These are phyloP conservation scores for Heteromeles arbutifolia DNA, from an alignment of 306 rosid genomes.

Conservation along the genomic window DNA sequence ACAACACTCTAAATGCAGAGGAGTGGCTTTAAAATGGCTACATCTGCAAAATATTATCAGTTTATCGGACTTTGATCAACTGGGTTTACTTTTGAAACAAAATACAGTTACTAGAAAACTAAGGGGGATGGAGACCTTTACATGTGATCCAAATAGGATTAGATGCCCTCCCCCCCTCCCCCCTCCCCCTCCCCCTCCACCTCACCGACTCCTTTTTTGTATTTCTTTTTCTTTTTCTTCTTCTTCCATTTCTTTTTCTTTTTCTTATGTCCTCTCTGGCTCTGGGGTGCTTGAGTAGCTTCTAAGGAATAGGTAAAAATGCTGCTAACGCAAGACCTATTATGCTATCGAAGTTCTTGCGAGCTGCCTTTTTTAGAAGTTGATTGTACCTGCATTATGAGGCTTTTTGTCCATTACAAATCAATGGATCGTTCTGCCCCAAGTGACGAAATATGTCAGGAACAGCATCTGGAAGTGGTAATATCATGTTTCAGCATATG, in stretches of 20 bases:
- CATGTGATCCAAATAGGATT: constrained; percentile 14
- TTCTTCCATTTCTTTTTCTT: neutral
- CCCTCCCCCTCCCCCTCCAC: neutral
- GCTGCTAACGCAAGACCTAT: neutral
- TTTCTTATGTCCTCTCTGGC: neutral
- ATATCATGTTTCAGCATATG: neutral
- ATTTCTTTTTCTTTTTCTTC: neutral
- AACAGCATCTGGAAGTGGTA: constrained; percentile 6
- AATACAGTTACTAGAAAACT: constrained; percentile 5
- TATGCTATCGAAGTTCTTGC: neutral
- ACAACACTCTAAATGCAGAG: constrained; percentile 11
- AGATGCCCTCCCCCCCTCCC: neutral
- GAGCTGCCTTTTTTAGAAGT: constrained; percentile 3
- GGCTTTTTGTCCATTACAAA: constrained; percentile 4
- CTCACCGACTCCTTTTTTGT: too few species aligned
- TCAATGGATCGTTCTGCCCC: constrained; percentile 10
- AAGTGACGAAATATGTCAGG: neutral
- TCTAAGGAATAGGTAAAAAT: constrained; percentile 16
- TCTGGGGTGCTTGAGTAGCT: constrained; percentile 12
- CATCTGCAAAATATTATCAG: constrained; percentile 8
- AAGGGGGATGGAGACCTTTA: constrained; percentile 13
- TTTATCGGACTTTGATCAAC: constrained; percentile 12
- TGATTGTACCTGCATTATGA: constrained; percentile 1
- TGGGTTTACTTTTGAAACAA: constrained; percentile 4
- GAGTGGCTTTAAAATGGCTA: constrained; percentile 15